These are phyloP conservation scores for Leishmania lainsoni DNA, from an alignment of 208 protist species.

Conservation along the genomic window DNA sequence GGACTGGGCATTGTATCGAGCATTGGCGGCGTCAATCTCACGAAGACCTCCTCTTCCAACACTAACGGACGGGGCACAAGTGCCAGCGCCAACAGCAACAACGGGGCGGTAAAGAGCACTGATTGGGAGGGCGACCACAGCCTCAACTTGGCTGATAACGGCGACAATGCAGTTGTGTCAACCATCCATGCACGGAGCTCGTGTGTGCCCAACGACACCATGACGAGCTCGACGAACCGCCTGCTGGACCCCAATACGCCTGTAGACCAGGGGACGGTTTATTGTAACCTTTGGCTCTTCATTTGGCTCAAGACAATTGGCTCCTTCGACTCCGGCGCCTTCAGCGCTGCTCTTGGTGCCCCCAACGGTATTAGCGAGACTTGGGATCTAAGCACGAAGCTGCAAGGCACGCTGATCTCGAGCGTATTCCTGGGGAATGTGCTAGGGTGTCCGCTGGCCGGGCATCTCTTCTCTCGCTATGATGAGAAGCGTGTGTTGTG, in stretches of 20 bases:
- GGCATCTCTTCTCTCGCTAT: constrained; percentile 72
- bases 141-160: neutral
- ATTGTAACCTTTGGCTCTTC: constrained; percentile 77
- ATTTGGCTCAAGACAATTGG: constrained; percentile 82
- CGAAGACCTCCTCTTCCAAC: neutral
- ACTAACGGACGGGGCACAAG: neutral
- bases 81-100: neutral
- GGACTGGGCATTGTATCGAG: neutral
- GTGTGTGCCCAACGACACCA: neutral
- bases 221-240: neutral
- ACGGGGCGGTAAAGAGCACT: neutral
- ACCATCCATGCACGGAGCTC: neutral
- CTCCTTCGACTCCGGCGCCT: constrained; percentile 89
- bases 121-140: neutral
- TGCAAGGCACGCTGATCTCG: constrained; percentile 75
- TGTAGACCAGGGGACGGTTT: constrained; percentile 36
- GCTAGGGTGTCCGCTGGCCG: constrained; percentile 77
- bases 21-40: neutral
- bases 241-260: constrained; percentile 5
- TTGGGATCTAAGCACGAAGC: constrained; percentile 51
- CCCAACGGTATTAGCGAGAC: constrained; percentile 72
- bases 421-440: constrained; percentile 90
- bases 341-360: constrained; percentile 78
- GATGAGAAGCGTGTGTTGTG: constrained; percentile 66
- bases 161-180: neutral